Base-by-base conservation (phyloP, 2,329 filamentous ascomycete species). In the Zymoseptoria passerinii region DNA sequence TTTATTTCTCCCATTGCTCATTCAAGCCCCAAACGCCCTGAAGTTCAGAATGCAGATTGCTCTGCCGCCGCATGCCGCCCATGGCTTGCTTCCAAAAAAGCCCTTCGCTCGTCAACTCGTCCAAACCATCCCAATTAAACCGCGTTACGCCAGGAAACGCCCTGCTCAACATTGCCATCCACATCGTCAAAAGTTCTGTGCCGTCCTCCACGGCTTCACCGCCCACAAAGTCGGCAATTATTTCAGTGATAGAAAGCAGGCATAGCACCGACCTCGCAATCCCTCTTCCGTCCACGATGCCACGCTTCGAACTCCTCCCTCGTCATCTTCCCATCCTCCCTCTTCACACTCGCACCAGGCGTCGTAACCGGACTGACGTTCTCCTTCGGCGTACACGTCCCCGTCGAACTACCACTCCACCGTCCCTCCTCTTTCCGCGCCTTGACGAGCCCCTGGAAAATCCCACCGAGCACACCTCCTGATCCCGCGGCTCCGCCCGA, bases 221-320 rank as follows among this genome's bases (percentile, higher is more conserved):
- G 23, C 23, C 4, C 23, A 4, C 23, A 4, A 23, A 23, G 23
- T 23, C 23, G 2, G 8, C 28, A 6, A 29, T 10, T 8, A 6
- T 16, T 16, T 40, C 35, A 40, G 16, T 40, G 35, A 40, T 40
- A 40, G 4, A 40, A 40, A 16, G 35, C 35, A 9, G 35, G 35
- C 35, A 40, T 40, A 3, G 35, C 35, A 3, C 35, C 65, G 53
- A 67, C 68, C 56, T 71, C 69, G 3, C 65, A 64, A 54, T 69
- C 69, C 23, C 62, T 63, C 61, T 67, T 69, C 59, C 61, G 61
- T 64, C 70, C 68, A 3, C 66, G 62, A 57, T 67, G 65, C 28
- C 64, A 50, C 58, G 61, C 63, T 57, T 70, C 68, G 18, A 67
- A 52, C 52, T 70, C 67, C 16, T 62, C 63, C 53, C 64, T 59